Base-by-base conservation (phyloP, 805 yeast genomes). In the Ogataea pignaliae region DNA sequence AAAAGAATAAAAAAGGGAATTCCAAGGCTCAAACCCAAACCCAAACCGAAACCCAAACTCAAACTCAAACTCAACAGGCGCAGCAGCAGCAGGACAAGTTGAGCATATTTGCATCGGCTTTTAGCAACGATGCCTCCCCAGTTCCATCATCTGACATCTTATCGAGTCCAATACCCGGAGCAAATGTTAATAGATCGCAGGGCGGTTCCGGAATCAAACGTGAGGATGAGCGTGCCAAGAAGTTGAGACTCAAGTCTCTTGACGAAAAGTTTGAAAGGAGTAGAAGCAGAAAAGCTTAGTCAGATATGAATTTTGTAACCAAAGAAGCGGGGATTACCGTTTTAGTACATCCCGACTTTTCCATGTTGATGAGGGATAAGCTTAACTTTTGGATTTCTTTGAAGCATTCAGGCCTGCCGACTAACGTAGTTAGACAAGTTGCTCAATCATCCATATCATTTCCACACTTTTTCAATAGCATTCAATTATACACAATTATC, bases 61-160 rank as follows among this genome's bases (percentile, higher is more conserved):
- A n/a, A 28, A 29, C 12, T 14, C 3, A 29, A 29, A n/a, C 10
- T 12, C 21, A 12, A 17, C 28, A 11, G 31, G n/a, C 4, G 29
- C 12, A 14, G 10, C 26, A 17, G 15, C 37, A 17, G 3, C 29
- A 34, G 4, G 51, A 51, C 21, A 53, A 55, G 29, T 33, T 50
- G 12, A 47, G 57, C 26, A 5, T 60, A 11, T 59, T 59, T 41
- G 42, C 43, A 33, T 49, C 57, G 11, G 65, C 60, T 3, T 61
- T 61, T 40, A 34, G 44, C 12, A 42, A 47, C n/a, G 47, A 39
- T 13, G 36, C 34, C 16, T 44, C 39, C 1, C 39, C 47, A 9
- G 38, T 34, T 10, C 34, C 17, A 21, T 10, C 15, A 31, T 28
- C 36, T 2, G 30, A 29, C 32, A 8, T 38, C 9, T 14, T 28